Conservation (phyloP, 345 rosid genomes). For the Abelmoschus esculentus region DNA sequence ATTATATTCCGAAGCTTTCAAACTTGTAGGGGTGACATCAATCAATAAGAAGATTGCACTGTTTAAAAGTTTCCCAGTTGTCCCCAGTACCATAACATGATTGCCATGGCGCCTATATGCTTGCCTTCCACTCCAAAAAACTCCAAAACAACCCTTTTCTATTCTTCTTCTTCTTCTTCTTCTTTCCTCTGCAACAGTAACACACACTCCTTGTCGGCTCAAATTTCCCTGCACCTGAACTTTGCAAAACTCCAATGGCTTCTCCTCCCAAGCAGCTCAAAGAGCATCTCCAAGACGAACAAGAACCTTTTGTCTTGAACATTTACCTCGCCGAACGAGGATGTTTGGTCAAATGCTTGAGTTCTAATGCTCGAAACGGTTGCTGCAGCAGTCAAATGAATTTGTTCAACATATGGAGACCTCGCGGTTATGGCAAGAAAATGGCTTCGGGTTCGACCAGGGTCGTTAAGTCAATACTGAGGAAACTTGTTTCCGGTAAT, state of each 20-base stretch:
- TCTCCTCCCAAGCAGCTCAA: slow-evolving; percentile 17
- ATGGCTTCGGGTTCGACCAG: background rate
- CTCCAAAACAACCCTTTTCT: slow-evolving; percentile 10
- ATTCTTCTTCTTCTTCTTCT: background rate
- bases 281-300: slow-evolving; percentile 33
- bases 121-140: slow-evolving; percentile 9
- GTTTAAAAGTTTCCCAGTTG: slow-evolving; percentile 8
- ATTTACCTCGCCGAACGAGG: slow-evolving; percentile 23
- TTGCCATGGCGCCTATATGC: slow-evolving; percentile 14
- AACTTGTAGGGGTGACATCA: background rate
- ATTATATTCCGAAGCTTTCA: background rate
- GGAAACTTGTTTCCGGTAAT: slow-evolving; percentile 11
- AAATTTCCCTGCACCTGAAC: too few species aligned
- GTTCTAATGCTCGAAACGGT: slow-evolving; percentile 2
- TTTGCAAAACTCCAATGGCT: slow-evolving; percentile 16
- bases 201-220: background rate
- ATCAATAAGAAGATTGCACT: slow-evolving; percentile 7
- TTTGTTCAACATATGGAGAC: background rate
- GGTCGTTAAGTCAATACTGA: slow-evolving; percentile 20
- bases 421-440: background rate
- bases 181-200: background rate
- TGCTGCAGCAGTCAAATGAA: slow-evolving; percentile 2
- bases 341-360: slow-evolving; percentile 6
- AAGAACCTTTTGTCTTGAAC: slow-evolving; percentile 29
- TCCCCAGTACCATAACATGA: slow-evolving; percentile 8